Percentiles rank a stretch among this genome's conserved stretches.
phyloP scores from a whole-genome alignment of 2,329 filamentous ascomycete species.

The Aaosphaeria pasadenensis region DNA sequence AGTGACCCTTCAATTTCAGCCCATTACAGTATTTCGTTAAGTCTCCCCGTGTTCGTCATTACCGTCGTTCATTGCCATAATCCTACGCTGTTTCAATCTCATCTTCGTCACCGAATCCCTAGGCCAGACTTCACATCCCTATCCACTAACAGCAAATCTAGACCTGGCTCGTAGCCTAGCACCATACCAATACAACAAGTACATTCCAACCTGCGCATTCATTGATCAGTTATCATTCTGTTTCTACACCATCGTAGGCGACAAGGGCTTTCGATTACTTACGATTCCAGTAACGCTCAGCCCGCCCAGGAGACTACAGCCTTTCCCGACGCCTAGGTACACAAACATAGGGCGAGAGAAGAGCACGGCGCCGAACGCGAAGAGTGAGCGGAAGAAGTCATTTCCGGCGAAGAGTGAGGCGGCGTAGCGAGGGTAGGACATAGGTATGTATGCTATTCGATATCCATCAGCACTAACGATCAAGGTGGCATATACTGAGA shows the following conservation, averaged over 20 bases:
- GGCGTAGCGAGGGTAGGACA: conserved; percentile 50
- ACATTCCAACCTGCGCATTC: conserved; percentile 12
- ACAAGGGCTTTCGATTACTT: background rate
- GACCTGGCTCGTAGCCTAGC: conserved; percentile 13
- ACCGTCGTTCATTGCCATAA: no score
- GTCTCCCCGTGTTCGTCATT: no score
- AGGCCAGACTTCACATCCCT: no score
- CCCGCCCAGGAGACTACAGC: conserved; percentile 54
- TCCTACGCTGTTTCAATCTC: no score
- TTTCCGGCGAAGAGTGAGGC: conserved; percentile 57
- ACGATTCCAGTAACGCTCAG: conserved; percentile 36
- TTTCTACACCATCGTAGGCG: background rate
- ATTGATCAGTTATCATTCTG: conserved; percentile 2
- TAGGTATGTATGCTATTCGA: conserved; percentile 54
- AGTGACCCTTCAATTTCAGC: no score
- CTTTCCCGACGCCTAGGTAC: conserved; percentile 56
- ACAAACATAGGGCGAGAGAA: conserved; percentile 57
- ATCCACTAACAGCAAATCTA: conserved; percentile 9
- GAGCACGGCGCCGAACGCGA: conserved; percentile 57
- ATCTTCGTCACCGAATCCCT: no score
- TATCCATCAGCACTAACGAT: no score
- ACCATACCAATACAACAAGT: conserved; percentile 13
- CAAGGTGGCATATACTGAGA: background rate
- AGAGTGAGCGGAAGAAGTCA: conserved; percentile 50
- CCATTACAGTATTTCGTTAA: no score